A percentile compares a stretch with the other conserved stretches of the same genome.
phyloP scores from a whole-genome alignment of 1,284 basidiomycete genomes.

The Amylostereum areolatum region DNA sequence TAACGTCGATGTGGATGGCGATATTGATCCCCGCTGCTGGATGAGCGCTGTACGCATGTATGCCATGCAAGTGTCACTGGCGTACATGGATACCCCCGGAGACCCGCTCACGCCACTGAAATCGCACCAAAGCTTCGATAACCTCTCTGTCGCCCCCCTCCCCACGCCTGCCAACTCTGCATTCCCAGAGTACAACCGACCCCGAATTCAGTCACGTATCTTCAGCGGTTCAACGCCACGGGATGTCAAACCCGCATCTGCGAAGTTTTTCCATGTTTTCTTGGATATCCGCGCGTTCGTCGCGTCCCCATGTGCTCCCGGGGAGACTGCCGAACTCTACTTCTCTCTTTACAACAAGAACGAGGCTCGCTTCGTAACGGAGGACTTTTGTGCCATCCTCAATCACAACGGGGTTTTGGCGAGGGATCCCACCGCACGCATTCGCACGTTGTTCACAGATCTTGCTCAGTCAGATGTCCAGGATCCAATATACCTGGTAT shows the following conservation, averaged over 20 bases:
- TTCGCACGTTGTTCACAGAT: slow-evolving; percentile 87
- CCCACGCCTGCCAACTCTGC: slow-evolving; percentile 65
- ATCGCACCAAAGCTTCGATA: slow-evolving; percentile 29
- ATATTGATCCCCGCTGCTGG: slow-evolving; percentile 72
- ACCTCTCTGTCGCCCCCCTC: slow-evolving; percentile 32
- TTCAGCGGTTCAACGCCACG: slow-evolving; percentile 24
- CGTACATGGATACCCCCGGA: slow-evolving; percentile 54
- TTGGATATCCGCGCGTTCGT: slow-evolving; percentile 90
- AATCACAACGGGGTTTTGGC: slow-evolving; percentile 89
- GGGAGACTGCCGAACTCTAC: slow-evolving; percentile 89
- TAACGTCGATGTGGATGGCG: slow-evolving; percentile 77
- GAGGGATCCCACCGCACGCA: slow-evolving; percentile 61
- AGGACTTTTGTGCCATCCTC: slow-evolving; percentile 88
- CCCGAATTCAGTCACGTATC: slow-evolving; percentile 41
- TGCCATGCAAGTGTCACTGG: slow-evolving; percentile 77
- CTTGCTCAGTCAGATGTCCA: slow-evolving; percentile 82
- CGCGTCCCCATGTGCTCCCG: slow-evolving; percentile 82
- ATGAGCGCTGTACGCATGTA: slow-evolving; percentile 86
- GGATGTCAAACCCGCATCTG: slow-evolving; percentile 35
- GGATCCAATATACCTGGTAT: slow-evolving; percentile 82
- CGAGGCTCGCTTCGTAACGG: slow-evolving; percentile 84
- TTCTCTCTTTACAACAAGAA: slow-evolving; percentile 90
- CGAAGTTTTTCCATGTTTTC: slow-evolving; percentile 83
- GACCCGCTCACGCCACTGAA: slow-evolving; percentile 18
- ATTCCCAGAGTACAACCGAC: slow-evolving; percentile 50